Conservation (phyloP, 1,284 basidiomycete species). For the Ceratobasidium papillatum region DNA sequence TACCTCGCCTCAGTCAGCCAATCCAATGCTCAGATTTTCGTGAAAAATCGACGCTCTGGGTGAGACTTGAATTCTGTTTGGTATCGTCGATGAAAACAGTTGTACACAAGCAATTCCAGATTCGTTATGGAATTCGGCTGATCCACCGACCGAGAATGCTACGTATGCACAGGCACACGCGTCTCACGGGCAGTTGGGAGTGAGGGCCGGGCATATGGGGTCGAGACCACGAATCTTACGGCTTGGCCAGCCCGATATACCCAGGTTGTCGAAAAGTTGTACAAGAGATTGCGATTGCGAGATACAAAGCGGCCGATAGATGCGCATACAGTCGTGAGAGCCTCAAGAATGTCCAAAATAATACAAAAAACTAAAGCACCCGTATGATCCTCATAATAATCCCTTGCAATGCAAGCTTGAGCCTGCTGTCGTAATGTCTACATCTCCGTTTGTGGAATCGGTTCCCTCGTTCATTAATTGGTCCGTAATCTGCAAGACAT, state of each 20-base stretch:
- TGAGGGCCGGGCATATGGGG: background rate
- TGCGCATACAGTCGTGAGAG: conserved; percentile 4
- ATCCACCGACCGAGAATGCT: background rate
- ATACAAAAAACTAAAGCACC: conserved; percentile 7
- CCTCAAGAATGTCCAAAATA: background rate
- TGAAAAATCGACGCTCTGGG: background rate
- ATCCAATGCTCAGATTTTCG: background rate
- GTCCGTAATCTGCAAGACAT: conserved; percentile 23
- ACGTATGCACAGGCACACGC: conserved; percentile 4
- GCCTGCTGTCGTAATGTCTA: conserved; percentile 32
- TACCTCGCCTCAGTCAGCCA: background rate
- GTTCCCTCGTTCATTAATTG: conserved; percentile 24
- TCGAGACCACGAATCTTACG: background rate
- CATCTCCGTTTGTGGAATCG: conserved; percentile 26
- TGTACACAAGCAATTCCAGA: conserved; percentile 6
- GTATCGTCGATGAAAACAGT: background rate
- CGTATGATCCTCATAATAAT: conserved; percentile 12
- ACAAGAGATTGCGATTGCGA: background rate
- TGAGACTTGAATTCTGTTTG: background rate
- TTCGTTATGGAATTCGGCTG: conserved; percentile 38
- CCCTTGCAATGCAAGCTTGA: conserved; percentile 4
- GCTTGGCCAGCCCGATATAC: background rate
- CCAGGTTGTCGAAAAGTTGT: background rate
- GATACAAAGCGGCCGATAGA: background rate
- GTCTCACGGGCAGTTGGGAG: background rate